These are phyloP conservation scores for Fagopyrum tataricum DNA, from an alignment of 148 eudicot genomes.

Conservation along the genomic window DNA sequence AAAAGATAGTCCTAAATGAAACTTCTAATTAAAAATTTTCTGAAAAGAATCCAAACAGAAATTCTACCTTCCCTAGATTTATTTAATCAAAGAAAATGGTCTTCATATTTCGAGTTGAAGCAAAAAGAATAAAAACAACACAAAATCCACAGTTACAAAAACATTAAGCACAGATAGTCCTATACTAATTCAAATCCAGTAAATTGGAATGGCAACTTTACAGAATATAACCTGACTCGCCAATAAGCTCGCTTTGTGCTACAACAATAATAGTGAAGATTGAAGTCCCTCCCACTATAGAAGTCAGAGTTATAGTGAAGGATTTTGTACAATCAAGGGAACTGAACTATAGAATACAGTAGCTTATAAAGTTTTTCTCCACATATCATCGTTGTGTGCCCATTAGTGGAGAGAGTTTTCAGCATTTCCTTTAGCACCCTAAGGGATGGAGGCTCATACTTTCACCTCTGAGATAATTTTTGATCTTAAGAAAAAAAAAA, in stretches of 20 bases:
- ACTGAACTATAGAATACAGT: neutral
- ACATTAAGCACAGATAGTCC: neutral
- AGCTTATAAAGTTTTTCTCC: neutral
- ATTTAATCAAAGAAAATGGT: neutral
- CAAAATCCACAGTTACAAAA: neutral
- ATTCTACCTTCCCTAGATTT: neutral
- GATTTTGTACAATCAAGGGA: neutral
- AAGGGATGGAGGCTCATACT: too few relatives aligned
- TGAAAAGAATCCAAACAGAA: neutral
- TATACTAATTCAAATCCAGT: neutral
- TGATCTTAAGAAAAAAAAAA: too few relatives aligned
- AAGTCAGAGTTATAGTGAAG: neutral
- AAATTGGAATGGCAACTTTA: neutral
- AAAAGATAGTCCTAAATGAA: neutral
- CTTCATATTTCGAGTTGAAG: neutral
- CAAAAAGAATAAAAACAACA: neutral
- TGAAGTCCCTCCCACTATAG: neutral
- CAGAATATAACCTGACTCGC: neutral
- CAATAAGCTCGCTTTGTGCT: neutral
- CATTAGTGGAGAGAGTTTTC: neutral
- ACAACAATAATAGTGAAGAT: neutral
- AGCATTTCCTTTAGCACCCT: too few relatives aligned
- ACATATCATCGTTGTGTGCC: neutral
- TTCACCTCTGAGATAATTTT: too few relatives aligned
- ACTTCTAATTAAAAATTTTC: neutral